Conservation (phyloP, 805 yeast species). For the Brettanomyces bruxellensis region DNA sequence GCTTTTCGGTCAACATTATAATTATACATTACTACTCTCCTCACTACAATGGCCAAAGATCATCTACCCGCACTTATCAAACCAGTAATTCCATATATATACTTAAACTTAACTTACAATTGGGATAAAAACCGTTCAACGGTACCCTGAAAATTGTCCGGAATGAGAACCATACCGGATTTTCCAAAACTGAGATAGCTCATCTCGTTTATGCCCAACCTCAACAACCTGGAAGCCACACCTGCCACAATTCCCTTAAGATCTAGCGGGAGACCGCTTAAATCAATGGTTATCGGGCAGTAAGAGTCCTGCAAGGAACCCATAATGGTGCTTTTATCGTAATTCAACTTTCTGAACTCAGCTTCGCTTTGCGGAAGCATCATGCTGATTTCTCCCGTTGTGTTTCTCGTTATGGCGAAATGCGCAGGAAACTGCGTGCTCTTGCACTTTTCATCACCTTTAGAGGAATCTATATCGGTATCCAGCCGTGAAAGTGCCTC, state of each 20-base stretch:
- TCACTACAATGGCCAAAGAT: too few relatives aligned
- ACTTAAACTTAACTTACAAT: too few relatives aligned
- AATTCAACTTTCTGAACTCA: conserved; percentile 30
- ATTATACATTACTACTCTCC: too few relatives aligned
- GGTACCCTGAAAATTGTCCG: conserved; percentile 29
- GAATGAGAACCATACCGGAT: conserved; percentile 51
- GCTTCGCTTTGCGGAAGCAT: conserved; percentile 34
- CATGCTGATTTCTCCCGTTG: conserved; percentile 40
- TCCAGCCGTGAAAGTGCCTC: conserved; percentile 21
- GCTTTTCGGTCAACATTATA: too few relatives aligned
- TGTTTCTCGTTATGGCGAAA: conserved; percentile 46
- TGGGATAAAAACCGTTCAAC: conserved; percentile 9
- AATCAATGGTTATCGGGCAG: conserved; percentile 48
- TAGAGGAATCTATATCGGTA: conserved; percentile 6
- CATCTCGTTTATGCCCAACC: conserved; percentile 34
- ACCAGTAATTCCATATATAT: background rate
- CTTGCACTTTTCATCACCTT: background rate
- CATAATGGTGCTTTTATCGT: conserved; percentile 31
- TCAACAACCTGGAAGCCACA: conserved; percentile 40
- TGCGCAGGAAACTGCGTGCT: conserved; percentile 25
- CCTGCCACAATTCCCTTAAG: conserved; percentile 63
- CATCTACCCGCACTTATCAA: too few relatives aligned
- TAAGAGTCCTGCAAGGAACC: conserved; percentile 51
- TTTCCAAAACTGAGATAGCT: conserved; percentile 53
- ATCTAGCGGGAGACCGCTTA: conserved; percentile 45